Evolutionary conservation across 495 filamentous ascomycete species (phyloP).

Genomic region (Talaromyces liani): DNA sequence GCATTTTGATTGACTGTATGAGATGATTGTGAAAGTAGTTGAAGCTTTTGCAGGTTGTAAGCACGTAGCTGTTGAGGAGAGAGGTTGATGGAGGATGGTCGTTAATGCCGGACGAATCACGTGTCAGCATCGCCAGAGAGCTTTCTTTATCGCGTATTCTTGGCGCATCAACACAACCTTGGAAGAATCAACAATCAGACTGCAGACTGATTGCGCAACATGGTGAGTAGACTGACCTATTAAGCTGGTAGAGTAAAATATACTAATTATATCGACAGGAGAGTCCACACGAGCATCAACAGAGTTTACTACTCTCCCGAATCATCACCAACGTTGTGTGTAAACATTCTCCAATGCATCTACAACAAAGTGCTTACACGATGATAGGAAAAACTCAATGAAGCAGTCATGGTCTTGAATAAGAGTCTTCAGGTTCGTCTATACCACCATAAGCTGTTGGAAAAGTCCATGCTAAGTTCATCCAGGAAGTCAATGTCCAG

Average conservation of each 20-base stretch:
- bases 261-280: slow-evolving; percentile 48
- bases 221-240: not conserved
- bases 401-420: slow-evolving; percentile 86
- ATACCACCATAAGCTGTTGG: too few species aligned
- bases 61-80: not conserved
- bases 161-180: slow-evolving; percentile 1
- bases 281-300: slow-evolving; percentile 95
- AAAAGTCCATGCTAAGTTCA: not conserved
- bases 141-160: not conserved
- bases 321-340: slow-evolving; percentile 95
- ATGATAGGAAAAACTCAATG: slow-evolving; percentile 89
- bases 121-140: not conserved
- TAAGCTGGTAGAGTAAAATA: slow-evolving; percentile 4
- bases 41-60: not conserved
- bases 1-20: slow-evolving; percentile 22
- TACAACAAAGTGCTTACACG: not conserved
- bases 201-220: not conserved
- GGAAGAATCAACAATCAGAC: not conserved
- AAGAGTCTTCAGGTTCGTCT: slow-evolving; percentile 70
- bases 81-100: not conserved
- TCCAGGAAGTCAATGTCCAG: slow-evolving; percentile 89
- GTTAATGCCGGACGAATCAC: not conserved
- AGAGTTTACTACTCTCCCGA: slow-evolving; percentile 82
- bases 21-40: not conserved
- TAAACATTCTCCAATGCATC: not conserved